Conservation (phyloP, 495 filamentous ascomycete species). For the Penicillium bovifimosum region DNA sequence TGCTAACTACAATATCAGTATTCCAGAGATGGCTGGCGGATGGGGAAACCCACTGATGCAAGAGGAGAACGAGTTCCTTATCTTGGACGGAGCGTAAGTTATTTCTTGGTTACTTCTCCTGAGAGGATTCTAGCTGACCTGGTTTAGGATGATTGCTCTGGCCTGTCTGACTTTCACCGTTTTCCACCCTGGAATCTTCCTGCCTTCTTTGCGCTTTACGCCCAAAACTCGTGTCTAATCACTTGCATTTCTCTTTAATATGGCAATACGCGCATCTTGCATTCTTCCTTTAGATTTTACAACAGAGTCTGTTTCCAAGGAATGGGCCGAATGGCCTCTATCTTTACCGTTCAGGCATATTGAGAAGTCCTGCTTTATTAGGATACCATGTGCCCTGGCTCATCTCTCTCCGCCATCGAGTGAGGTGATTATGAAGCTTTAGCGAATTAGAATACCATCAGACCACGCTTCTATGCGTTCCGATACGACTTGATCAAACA, state of each 20-base stretch:
- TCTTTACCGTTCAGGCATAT: too few relatives aligned
- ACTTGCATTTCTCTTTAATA: not conserved
- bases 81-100: conserved; percentile 51
- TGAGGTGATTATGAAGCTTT: too few relatives aligned
- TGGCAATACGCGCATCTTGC: too few relatives aligned
- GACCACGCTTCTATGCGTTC: not conserved
- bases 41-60: conserved; percentile 64
- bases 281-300: not conserved
- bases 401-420: too few relatives aligned
- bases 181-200: conserved; percentile 46
- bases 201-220: conserved; percentile 39
- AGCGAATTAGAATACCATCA: too few relatives aligned
- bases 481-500: not conserved
- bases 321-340: too few relatives aligned
- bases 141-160: conserved; percentile 45
- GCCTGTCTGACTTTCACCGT: conserved; percentile 40
- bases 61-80: conserved; percentile 55
- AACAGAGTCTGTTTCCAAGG: too few relatives aligned
- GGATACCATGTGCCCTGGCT: too few relatives aligned
- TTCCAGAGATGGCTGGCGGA: conserved; percentile 60
- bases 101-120: not conserved
- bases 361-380: too few relatives aligned
- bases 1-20: conserved; percentile 23
- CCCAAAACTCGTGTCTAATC: conserved; percentile 20
- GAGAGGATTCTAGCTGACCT: not conserved